phyloP scores from a whole-genome alignment of 768 basidiomycete genomes.

The Lactarius vividus region DNA sequence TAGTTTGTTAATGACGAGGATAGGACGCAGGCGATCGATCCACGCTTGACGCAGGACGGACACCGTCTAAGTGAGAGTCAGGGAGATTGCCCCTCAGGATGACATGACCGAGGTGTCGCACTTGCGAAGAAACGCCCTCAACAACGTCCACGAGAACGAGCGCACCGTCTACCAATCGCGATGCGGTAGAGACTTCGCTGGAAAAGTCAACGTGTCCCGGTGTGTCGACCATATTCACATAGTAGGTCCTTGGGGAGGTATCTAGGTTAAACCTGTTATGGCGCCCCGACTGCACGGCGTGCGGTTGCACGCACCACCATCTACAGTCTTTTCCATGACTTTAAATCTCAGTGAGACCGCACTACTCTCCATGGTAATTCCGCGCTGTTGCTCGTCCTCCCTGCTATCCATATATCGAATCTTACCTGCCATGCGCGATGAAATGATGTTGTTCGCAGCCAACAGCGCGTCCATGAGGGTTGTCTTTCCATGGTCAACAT shows the following conservation, averaged over 20 bases:
- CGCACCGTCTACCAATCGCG: constrained; percentile 91
- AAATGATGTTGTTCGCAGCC: constrained; percentile 98
- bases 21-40: constrained; percentile 81
- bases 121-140: constrained; percentile 98
- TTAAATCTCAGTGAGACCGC: constrained; percentile 90
- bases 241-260: constrained; percentile 63
- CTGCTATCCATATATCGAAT: constrained; percentile 93
- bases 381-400: constrained; percentile 96
- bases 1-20: constrained; percentile 96
- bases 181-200: constrained; percentile 93
- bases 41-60: constrained; percentile 94
- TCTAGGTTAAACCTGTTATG: constrained; percentile 46
- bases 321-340: constrained; percentile 54
- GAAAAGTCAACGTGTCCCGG: constrained; percentile 99
- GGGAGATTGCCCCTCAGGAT: neutral
- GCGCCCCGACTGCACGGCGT: constrained; percentile 17
- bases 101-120: constrained; percentile 35
- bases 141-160: constrained; percentile 94
- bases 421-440: constrained; percentile 90
- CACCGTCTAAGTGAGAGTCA: constrained; percentile 62
- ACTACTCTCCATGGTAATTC: constrained; percentile 99
- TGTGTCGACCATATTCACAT: constrained; percentile 96
- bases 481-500: constrained; percentile 96
- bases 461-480: constrained; percentile 93
- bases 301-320: constrained; percentile 51